These are phyloP conservation scores for Nakazawaea ernobii DNA, from an alignment of 805 yeast genomes.

Conservation along the genomic window DNA sequence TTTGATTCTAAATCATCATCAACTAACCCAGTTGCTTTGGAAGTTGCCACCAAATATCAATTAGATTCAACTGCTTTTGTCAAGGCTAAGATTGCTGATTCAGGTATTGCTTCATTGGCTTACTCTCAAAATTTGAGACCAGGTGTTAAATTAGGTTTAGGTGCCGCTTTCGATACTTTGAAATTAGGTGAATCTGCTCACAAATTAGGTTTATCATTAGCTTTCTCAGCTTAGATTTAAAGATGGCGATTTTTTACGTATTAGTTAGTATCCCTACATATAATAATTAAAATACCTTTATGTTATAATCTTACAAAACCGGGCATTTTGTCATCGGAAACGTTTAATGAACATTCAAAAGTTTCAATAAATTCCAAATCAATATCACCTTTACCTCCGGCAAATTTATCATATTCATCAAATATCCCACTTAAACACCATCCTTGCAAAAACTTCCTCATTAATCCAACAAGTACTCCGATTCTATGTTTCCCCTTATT, in stretches of 20 bases:
- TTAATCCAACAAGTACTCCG: constrained; percentile 88
- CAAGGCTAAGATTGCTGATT: constrained; percentile 95
- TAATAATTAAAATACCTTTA: neutral
- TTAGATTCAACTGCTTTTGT: constrained; percentile 85
- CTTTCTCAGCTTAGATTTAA: constrained; percentile 88
- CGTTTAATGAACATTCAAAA: constrained; percentile 58
- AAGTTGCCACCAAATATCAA: constrained; percentile 91
- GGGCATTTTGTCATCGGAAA: constrained; percentile 48
- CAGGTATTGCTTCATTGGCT: constrained; percentile 89
- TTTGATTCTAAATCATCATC: constrained; percentile 79
- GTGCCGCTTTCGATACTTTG: constrained; percentile 94
- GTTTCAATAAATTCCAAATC: constrained; percentile 87
- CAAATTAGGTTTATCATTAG: constrained; percentile 92
- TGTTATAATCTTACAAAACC: constrained; percentile 51
- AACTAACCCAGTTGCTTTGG: constrained; percentile 81
- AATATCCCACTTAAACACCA: constrained; percentile 93
- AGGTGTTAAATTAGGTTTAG: constrained; percentile 94
- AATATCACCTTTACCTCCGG: constrained; percentile 88
- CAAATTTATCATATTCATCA: constrained; percentile 89
- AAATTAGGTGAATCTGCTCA: constrained; percentile 95
- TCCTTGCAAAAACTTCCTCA: constrained; percentile 80
- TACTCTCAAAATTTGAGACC: constrained; percentile 94
- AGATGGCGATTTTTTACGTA: no score
- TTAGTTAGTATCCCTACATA: no score
- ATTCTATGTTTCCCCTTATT: constrained; percentile 97